Evolutionary conservation across 2,329 filamentous ascomycete genomes (phyloP), one percentile per base, ranked within the genome.

Genomic region (Colletotrichum scovillei): DNA sequence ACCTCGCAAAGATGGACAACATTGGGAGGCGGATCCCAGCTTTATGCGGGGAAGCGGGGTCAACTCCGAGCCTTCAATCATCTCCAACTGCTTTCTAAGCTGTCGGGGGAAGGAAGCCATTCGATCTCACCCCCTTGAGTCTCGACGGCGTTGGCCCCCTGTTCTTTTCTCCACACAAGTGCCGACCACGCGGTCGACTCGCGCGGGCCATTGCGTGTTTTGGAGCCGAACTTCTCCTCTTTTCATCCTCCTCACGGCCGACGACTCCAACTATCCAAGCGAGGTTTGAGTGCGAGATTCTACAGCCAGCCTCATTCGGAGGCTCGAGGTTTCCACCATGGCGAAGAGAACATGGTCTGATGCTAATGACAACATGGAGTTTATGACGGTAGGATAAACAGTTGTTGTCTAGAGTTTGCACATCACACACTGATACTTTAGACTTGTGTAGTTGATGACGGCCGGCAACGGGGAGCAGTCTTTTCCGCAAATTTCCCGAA

Each of bases 401-500:
- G 8, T 26, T 19, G 9, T 12, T 11, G 24, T 5, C 14, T 62
- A 11, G 7, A 0, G 14, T 5, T 3, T 19, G 3, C 49, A n/a
- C 5, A 35, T 28, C 5, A 14, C 22, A 26, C 12, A n/a, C 5
- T 58, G 7, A 59, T 4, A 52, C 28, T 6, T 7, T 9, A 12
- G 32, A 5, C 32, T 1, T 3, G 0, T 12, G n/a, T 16, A 72
- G 58, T 46, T 73, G 5, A 72, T 78, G 32, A 75, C 76, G 16
- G 69, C 65, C 5, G 66, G 58, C 2, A 65, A 68, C 16, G 66
- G 65, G n/a, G 73, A 75, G 24, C 65, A 72, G 3, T 76, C 74
- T 2, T 35, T 81, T 7, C 79, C 80, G 53, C 80, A 81, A 59
- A 84, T 84, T 67, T 84, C 82, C 6, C 77, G 82, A 38, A 83